Percentiles rank a stretch among this genome's conserved stretches.
These are phyloP conservation scores for Glycine soja DNA, from an alignment of 306 rosid species.

Conservation along the genomic window DNA sequence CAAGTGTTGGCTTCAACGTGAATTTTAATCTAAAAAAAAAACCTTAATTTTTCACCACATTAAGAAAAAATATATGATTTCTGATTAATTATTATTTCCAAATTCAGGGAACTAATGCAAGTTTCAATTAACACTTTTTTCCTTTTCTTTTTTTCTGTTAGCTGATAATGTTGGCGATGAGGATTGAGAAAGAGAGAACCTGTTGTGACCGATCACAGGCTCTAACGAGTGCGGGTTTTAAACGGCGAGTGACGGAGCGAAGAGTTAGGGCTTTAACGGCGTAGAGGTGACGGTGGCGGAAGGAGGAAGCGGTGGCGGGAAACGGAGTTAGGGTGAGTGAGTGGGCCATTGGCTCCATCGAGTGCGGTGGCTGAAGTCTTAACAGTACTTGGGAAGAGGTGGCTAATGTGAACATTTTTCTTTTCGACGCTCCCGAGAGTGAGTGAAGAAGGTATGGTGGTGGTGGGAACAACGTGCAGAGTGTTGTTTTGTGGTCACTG, in stretches of 20 bases:
- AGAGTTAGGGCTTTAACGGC: conserved; percentile 26
- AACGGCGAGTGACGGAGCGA: conserved; percentile 45
- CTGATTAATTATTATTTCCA: neutral
- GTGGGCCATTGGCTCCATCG: conserved; percentile 55
- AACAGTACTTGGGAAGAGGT: neutral
- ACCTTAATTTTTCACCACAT: neutral
- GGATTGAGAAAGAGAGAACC: conserved; percentile 54
- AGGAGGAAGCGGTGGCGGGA: conserved; percentile 46
- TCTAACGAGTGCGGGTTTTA: conserved; percentile 44
- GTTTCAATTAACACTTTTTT: neutral
- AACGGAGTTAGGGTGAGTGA: conserved; percentile 52
- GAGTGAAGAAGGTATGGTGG: neutral
- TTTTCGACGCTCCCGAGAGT: neutral
- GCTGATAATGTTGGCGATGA: neutral
- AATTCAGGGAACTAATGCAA: neutral
- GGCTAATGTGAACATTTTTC: neutral
- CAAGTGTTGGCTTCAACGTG: neutral
- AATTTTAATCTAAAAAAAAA: conserved; percentile 1
- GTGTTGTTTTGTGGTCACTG: neutral
- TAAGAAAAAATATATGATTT: neutral
- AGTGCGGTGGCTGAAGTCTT: conserved; percentile 24
- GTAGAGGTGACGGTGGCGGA: conserved; percentile 32
- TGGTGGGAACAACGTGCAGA: neutral
- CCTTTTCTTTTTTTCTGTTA: neutral
- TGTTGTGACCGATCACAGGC: conserved; percentile 61